Base-by-base conservation (phyloP, 2,329 filamentous ascomycete species). In the Sclerotinia minor region DNA sequence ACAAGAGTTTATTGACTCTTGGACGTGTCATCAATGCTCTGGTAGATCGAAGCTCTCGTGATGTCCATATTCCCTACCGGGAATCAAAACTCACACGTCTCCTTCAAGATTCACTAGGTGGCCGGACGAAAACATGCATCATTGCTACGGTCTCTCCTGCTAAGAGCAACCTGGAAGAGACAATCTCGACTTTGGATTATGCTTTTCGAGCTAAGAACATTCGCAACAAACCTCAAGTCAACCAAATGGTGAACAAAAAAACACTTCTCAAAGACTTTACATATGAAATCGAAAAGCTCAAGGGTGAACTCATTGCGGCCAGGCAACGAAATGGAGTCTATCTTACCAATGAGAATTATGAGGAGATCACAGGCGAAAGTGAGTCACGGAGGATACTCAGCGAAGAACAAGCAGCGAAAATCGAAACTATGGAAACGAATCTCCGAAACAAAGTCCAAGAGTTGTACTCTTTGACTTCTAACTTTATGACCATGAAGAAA, bases 121-220 rank as follows among this genome's bases (percentile, higher is more conserved):
- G 95, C 3, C 88, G 91, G 64, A 99, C 96, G 1, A 99, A 99
- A 78, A 99, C 95, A 0, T 99, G 95, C 81, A 99, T 99, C 72
- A 98, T 99, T 75, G 95, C 95, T 7, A 99, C 95, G 0, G 86
- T 99, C 52, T 98, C 95, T 2, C 94, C 95, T 1, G 92, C 94
- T 9, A 96, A 95, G 79, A 94, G 90, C 79, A 99, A 98, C 74
- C 83, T 99, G 1, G 95, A 99, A 76, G 95, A 99, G 79, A 99
- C 96, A 0, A 98, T 99, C 69, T 98, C 95, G 0, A 99, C 96
- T 0, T 84, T 99, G 1, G 95, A 99, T 78, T 99, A 99, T 77
- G 96, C 95, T 15, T 98, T 98, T 80, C 87, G 95, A 58, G 95
- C 95, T 21, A 99, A 99, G 82, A 98, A 99, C 73, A 99, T 99